Evolutionary conservation across 1,139 yeast genomes (phyloP).

Genomic region (Lodderomyces margitis): DNA sequence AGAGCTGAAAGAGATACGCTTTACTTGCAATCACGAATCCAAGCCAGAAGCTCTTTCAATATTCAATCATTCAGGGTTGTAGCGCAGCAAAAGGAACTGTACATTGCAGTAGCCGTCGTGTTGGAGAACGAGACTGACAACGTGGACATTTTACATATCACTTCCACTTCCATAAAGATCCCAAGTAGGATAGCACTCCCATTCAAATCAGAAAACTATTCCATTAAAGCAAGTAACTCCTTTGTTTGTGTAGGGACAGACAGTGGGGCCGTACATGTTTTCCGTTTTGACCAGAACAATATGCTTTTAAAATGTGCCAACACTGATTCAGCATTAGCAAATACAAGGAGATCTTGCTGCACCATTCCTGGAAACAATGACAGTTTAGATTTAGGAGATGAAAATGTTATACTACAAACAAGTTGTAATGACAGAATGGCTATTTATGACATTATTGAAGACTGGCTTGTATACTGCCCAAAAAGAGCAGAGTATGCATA

Average conservation of each 20-base stretch:
- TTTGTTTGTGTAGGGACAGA: slow-evolving; percentile 24
- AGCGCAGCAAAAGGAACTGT: neutral
- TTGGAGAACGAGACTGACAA: neutral
- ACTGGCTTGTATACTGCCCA: slow-evolving; percentile 52
- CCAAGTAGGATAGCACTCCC: neutral
- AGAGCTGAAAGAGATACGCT: slow-evolving; percentile 31
- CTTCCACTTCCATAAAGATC: neutral
- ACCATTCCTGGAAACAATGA: neutral
- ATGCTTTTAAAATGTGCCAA: slow-evolving; percentile 19
- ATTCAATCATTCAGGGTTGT: neutral
- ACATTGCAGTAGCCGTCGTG: neutral
- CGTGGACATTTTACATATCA: neutral
- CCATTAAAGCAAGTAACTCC: slow-evolving; percentile 23
- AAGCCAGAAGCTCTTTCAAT: slow-evolving; percentile 3
- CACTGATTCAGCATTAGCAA: slow-evolving; percentile 19
- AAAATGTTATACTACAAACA: slow-evolving; percentile 29
- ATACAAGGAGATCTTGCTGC: slow-evolving; percentile 24
- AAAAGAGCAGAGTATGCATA: slow-evolving; percentile 34
- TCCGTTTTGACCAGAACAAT: slow-evolving; percentile 11
- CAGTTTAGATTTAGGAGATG: slow-evolving; percentile 18
- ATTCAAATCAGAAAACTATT: neutral
- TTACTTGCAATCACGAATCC: slow-evolving; percentile 25
- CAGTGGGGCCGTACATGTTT: slow-evolving; percentile 25
- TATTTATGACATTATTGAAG: slow-evolving; percentile 50
- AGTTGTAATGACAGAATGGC: slow-evolving; percentile 32